A percentile compares a stretch with the other conserved stretches of the same genome.
Evolutionary conservation across 441 rosid species (phyloP).

Genomic region (Corymbia calophylla): DNA sequence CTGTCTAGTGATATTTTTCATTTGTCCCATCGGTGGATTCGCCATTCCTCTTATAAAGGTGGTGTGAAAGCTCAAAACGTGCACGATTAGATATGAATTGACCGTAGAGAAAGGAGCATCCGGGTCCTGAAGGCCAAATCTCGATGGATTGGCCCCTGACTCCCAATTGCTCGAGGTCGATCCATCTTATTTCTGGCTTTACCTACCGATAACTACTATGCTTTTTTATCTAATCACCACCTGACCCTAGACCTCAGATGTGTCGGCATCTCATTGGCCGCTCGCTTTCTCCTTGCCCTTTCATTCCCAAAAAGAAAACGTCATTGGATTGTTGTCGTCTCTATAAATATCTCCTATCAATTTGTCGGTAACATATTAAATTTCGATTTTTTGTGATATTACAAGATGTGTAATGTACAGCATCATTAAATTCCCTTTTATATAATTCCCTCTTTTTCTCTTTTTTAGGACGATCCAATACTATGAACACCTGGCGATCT

Average conservation of each 20-base stretch:
- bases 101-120: neutral
- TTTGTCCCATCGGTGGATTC: neutral
- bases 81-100: too few relatives aligned
- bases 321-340: neutral
- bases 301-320: accelerated
- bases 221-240: neutral
- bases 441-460: neutral
- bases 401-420: neutral
- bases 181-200: neutral
- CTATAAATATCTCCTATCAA: too few relatives aligned
- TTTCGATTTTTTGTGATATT: neutral
- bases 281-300: neutral
- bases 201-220: neutral
- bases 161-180: neutral
- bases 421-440: neutral
- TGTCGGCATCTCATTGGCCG: accelerated
- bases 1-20: neutral
- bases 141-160: accelerated
- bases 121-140: accelerated
- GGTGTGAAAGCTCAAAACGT: neutral
- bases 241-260: accelerated
- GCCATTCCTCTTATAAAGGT: neutral
- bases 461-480: neutral
- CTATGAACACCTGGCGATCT: neutral
- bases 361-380: accelerated